phyloP scores from a whole-genome alignment of 2,329 filamentous ascomycete species.

The Cytospora piceae region DNA sequence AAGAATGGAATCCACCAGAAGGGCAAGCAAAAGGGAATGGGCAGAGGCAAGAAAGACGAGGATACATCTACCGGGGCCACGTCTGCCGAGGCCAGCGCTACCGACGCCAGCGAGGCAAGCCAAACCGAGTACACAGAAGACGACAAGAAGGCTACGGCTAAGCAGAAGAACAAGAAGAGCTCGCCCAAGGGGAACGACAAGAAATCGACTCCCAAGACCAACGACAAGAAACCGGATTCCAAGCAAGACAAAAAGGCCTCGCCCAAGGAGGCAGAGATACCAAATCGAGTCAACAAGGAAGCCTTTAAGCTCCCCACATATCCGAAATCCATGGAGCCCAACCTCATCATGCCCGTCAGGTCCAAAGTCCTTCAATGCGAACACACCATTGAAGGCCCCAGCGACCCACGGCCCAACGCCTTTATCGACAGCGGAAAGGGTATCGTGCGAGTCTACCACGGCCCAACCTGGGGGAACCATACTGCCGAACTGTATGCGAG shows the following conservation, averaged over 20 bases:
- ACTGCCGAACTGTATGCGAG: conserved; percentile 48
- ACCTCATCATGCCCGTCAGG: conserved; percentile 52
- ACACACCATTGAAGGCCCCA: conserved; percentile 54
- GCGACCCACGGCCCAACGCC: conserved; percentile 62
- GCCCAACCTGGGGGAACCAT: conserved; percentile 57
- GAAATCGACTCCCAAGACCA: conserved; percentile 16
- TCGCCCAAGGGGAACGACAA: conserved; percentile 16
- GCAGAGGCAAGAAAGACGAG: conserved; percentile 26
- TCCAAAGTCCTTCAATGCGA: conserved; percentile 58
- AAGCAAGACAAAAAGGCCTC: conserved; percentile 5
- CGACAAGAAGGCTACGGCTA: conserved; percentile 32
- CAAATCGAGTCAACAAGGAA: conserved; percentile 23
- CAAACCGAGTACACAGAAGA: conserved; percentile 22
- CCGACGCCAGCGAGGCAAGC: conserved; percentile 18
- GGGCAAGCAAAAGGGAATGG: conserved; percentile 32
- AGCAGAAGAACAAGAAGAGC: conserved; percentile 23
- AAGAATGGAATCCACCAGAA: background rate
- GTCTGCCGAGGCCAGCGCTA: conserved; percentile 19
- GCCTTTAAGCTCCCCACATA: conserved; percentile 29
- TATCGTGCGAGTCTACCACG: conserved; percentile 61
- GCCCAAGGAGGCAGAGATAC: conserved; percentile 28
- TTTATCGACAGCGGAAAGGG: conserved; percentile 59
- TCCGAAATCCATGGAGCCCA: conserved; percentile 39
- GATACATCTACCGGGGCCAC: conserved; percentile 9
- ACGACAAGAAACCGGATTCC: conserved; percentile 20